Percentiles rank a stretch among this genome's conserved stretches.
Conservation (phyloP, 1,284 basidiomycete genomes). For the Fistulinella cinereoalba region DNA sequence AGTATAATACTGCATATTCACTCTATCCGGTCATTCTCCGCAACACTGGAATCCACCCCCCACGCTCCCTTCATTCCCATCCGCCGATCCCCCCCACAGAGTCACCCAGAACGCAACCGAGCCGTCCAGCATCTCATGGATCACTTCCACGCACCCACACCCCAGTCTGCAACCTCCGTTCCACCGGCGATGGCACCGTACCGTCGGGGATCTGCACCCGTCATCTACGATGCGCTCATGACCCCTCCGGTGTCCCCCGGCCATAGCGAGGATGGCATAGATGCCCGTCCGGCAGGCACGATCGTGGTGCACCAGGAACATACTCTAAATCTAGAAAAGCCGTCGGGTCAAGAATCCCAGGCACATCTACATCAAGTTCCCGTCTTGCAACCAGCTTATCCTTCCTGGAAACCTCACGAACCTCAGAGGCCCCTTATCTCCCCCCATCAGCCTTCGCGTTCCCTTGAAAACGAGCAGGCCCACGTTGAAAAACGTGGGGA, state of each 20-base stretch:
- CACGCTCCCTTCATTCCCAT: not conserved
- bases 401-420: constrained; percentile 12
- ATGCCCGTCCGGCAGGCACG: constrained; percentile 16
- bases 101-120: not conserved
- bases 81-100: not conserved
- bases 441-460: constrained; percentile 47
- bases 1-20: constrained; percentile 5
- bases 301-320: constrained; percentile 34
- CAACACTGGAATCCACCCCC: not conserved
- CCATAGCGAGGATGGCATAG: constrained; percentile 37
- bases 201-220: constrained; percentile 16
- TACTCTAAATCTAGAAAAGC: constrained; percentile 26
- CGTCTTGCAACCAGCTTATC: constrained; percentile 6
- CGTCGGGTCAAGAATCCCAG: constrained; percentile 9
- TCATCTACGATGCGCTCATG: constrained; percentile 43
- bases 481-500: constrained; percentile 54
- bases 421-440: constrained; percentile 25
- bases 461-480: constrained; percentile 66
- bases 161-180: constrained; percentile 15
- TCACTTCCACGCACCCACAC: constrained; percentile 21
- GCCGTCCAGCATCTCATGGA: constrained; percentile 21
- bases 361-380: constrained; percentile 6
- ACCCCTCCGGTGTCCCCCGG: constrained; percentile 60
- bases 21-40: constrained; percentile 2
- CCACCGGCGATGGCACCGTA: constrained; percentile 14